Conservation (phyloP, 139 green algal species). For the Yamagishiella unicocca region DNA sequence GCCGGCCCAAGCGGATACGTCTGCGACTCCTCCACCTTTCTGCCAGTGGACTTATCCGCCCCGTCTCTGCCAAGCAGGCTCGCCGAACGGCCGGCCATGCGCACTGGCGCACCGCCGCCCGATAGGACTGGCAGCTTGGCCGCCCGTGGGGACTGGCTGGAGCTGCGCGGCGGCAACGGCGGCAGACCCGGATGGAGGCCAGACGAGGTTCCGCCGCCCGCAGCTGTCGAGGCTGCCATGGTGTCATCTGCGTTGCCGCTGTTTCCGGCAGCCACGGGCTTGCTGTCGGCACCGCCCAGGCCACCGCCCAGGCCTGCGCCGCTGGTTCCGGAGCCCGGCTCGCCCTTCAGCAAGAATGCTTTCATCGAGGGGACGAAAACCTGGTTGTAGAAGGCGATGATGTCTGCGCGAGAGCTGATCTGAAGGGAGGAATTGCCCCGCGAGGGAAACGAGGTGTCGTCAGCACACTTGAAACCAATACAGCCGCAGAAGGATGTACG, state of each 20-base stretch:
- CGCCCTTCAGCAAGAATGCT: slow-evolving; percentile 57
- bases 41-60: neutral
- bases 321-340: neutral
- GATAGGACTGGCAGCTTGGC: neutral
- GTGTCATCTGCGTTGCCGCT: neutral
- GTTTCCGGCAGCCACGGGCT: neutral
- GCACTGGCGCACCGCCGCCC: neutral
- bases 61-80: neutral
- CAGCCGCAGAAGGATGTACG: too few relatives aligned
- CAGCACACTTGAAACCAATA: too few relatives aligned
- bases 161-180: neutral
- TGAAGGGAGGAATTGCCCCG: neutral
- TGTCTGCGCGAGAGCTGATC: slow-evolving; percentile 72
- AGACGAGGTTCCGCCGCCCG: too few relatives aligned
- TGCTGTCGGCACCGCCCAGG: neutral
- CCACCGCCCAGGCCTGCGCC: too few relatives aligned
- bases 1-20: neutral
- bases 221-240: neutral
- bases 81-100: neutral
- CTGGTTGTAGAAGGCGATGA: slow-evolving; percentile 95
- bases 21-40: neutral
- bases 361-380: slow-evolving; percentile 80
- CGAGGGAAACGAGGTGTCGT: too few relatives aligned
- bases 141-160: neutral
- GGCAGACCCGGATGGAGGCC: neutral